A percentile compares a stretch with the other conserved stretches of the same genome.
phyloP scores from a whole-genome alignment of 129 eudicot genomes.

The Helianthus tuberosus region DNA sequence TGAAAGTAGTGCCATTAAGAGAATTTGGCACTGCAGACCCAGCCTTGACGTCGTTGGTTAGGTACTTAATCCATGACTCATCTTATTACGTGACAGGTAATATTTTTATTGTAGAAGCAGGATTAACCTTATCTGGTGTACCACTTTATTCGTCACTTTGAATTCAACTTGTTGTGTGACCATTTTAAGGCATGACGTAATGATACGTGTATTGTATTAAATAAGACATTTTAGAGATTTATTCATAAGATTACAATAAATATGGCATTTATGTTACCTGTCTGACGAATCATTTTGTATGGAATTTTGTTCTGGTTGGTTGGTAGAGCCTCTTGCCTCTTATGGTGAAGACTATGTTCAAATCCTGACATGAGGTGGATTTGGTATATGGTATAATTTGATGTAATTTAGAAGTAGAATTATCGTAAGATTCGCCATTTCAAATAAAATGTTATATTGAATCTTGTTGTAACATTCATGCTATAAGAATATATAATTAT shows the following conservation, averaged over 20 bases:
- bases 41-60: background rate
- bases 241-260: too few relatives aligned
- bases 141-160: background rate
- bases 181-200: too few relatives aligned
- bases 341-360: too few relatives aligned
- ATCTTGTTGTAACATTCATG: background rate
- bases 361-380: too few relatives aligned
- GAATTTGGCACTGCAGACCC: background rate
- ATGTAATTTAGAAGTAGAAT: too few relatives aligned
- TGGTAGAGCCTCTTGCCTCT: too few relatives aligned
- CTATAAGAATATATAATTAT: background rate
- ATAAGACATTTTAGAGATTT: background rate
- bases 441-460: too few relatives aligned
- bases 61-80: background rate
- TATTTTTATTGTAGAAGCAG: background rate
- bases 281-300: too few relatives aligned
- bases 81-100: background rate
- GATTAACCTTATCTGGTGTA: background rate
- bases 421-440: too few relatives aligned
- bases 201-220: background rate
- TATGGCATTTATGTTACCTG: too few relatives aligned
- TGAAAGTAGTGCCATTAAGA: background rate
- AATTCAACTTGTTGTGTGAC: background rate
- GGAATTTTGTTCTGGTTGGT: background rate
- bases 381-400: too few relatives aligned